These are phyloP conservation scores for Vigna reflexopilosa DNA, from an alignment of 306 rosid genomes.

Conservation along the genomic window DNA sequence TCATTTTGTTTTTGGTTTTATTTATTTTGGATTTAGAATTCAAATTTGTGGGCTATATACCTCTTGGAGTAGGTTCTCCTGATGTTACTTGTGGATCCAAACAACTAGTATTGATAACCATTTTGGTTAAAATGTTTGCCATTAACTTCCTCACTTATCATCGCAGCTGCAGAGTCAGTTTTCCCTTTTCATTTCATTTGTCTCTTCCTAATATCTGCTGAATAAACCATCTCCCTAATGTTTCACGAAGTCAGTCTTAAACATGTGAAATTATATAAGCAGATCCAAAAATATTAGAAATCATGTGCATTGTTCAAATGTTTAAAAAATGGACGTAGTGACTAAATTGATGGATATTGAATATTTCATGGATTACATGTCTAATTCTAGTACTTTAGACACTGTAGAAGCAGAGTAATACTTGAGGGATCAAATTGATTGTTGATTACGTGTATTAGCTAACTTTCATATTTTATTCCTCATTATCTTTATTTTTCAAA, in stretches of 20 bases:
- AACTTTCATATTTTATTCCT: too few species aligned
- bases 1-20: conserved; percentile 37
- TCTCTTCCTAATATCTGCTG: background rate
- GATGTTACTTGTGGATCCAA: background rate
- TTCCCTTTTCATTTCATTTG: background rate
- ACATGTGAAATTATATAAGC: background rate
- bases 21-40: conserved; percentile 38
- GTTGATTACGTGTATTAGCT: too few species aligned
- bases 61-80: conserved; percentile 29
- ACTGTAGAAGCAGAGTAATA: too few species aligned
- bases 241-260: background rate
- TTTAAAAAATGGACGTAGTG: too few species aligned
- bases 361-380: too few species aligned
- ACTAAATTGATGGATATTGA: too few species aligned
- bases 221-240: background rate
- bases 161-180: background rate
- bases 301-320: background rate
- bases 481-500: too few species aligned
- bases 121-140: conserved; percentile 39
- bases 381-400: too few species aligned
- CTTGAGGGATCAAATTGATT: too few species aligned
- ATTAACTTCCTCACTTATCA: background rate
- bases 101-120: conserved; percentile 8
- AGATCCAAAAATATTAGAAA: too few species aligned
- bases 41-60: conserved; percentile 29